phyloP scores from a whole-genome alignment of 2,329 filamentous ascomycete genomes.

The Dothideomycetes sp. region DNA sequence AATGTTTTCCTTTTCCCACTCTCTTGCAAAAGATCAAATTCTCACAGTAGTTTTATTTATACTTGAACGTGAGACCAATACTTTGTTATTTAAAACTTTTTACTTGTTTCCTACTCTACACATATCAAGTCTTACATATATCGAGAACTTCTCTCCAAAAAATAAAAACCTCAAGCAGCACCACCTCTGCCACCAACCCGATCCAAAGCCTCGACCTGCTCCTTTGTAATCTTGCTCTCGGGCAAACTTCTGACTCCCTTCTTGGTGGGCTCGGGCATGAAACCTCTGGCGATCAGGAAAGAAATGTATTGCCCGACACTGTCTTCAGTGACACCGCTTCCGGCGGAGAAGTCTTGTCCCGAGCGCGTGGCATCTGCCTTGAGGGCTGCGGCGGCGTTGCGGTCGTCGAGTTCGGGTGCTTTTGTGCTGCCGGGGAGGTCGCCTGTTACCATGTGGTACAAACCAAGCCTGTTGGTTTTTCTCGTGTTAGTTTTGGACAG shows the following conservation, averaged over 20 bases:
- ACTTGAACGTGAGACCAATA: too few relatives aligned
- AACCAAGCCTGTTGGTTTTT: slow-evolving; percentile 44
- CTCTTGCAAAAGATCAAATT: too few relatives aligned
- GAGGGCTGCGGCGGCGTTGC: slow-evolving; percentile 56
- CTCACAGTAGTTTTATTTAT: too few relatives aligned
- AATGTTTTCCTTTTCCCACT: too few relatives aligned
- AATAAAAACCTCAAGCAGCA: too few relatives aligned
- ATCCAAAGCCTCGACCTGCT: slow-evolving; percentile 40
- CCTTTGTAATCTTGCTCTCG: slow-evolving; percentile 34
- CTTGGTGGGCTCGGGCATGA: slow-evolving; percentile 43
- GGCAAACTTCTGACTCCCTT: slow-evolving; percentile 34
- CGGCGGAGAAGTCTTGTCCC: slow-evolving; percentile 47
- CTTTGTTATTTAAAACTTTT: too few relatives aligned
- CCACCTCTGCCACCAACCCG: slow-evolving; percentile 46
- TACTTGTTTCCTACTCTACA: too few relatives aligned
- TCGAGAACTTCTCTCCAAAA: too few relatives aligned
- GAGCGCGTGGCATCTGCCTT: slow-evolving; percentile 54
- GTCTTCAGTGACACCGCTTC: slow-evolving; percentile 49
- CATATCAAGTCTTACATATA: too few relatives aligned
- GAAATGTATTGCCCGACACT: slow-evolving; percentile 55
- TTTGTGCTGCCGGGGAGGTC: slow-evolving; percentile 62
- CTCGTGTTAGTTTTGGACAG: background rate
- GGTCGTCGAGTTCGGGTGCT: slow-evolving; percentile 66
- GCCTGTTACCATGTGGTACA: slow-evolving; percentile 64
- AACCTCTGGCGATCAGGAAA: slow-evolving; percentile 55